These are phyloP conservation scores for Mycosphaerella sp. DNA, from an alignment of 2,329 filamentous ascomycete genomes.

Conservation along the genomic window DNA sequence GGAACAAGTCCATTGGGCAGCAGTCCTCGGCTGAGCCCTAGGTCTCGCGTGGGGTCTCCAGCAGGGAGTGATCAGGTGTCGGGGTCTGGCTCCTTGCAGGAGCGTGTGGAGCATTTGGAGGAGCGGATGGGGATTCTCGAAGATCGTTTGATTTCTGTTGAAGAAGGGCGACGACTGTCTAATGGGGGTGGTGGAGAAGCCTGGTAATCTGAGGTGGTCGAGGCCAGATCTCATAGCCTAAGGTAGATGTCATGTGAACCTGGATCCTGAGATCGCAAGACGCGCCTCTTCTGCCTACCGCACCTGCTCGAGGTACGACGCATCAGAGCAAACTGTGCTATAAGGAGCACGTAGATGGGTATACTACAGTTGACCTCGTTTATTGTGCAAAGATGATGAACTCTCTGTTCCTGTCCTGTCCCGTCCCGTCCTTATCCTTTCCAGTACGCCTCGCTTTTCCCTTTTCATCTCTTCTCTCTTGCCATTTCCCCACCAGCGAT, in stretches of 20 bases:
- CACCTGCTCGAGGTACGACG: neutral
- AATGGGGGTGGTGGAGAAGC: neutral
- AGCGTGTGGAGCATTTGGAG: conserved; percentile 1
- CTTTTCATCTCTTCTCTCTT: neutral
- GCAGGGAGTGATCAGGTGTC: neutral
- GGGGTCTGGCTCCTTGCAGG: neutral
- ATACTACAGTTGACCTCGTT: neutral
- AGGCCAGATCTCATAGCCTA: neutral
- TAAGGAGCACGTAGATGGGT: neutral
- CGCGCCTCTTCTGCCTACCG: neutral
- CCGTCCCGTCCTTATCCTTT: neutral
- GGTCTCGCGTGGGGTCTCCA: neutral
- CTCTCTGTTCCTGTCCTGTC: neutral
- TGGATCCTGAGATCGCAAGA: neutral
- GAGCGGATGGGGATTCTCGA: neutral
- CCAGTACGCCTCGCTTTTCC: conserved; percentile 7
- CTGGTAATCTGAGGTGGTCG: neutral
- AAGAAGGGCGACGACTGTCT: neutral
- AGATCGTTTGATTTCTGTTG: too few species aligned
- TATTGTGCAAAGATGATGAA: neutral
- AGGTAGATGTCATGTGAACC: neutral
- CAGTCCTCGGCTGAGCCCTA: neutral
- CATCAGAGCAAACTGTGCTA: neutral
- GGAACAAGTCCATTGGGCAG: neutral
- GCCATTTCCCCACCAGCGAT: too few species aligned